Evolutionary conservation across 805 yeast species (phyloP).

Genomic region (Hanseniaspora mollemarum): DNA sequence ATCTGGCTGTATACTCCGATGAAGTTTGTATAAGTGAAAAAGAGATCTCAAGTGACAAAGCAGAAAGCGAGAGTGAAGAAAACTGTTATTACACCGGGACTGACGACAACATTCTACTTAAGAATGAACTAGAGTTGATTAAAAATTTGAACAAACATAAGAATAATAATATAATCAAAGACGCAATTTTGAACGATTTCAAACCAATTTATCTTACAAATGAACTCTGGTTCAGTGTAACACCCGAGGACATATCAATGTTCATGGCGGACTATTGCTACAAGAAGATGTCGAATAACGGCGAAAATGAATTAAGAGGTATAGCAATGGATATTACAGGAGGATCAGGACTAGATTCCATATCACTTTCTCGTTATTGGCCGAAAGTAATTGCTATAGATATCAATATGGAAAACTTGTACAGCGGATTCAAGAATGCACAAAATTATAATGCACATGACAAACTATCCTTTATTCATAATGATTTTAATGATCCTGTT

Average conservation of each 20-base stretch:
- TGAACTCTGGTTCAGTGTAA: conserved; percentile 79
- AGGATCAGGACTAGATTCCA: conserved; percentile 82
- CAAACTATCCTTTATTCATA: conserved; percentile 38
- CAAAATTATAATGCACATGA: conserved; percentile 46
- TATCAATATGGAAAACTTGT: conserved; percentile 44
- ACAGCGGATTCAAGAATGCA: conserved; percentile 59
- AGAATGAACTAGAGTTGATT: conserved; percentile 16
- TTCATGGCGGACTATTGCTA: conserved; percentile 45
- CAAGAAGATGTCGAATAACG: conserved; percentile 41
- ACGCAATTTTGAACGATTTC: conserved; percentile 33
- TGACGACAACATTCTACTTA: conserved; percentile 21
- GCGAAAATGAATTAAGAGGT: conserved; percentile 9
- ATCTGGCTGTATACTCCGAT: not conserved
- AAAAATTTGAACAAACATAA: conserved; percentile 19
- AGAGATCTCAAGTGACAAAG: conserved; percentile 15
- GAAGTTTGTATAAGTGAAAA: not conserved
- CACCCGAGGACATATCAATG: conserved; percentile 65
- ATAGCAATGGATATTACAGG: conserved; percentile 59
- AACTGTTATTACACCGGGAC: not conserved
- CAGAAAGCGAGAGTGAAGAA: conserved; percentile 12
- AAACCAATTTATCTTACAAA: conserved; percentile 56
- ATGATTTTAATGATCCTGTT: conserved; percentile 36
- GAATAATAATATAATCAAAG: conserved; percentile 18
- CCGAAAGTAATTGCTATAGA: conserved; percentile 53
- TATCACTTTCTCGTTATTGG: conserved; percentile 57